A percentile compares a stretch with the other conserved stretches of the same genome.
These are phyloP conservation scores for Botrytis hyacinthi DNA, from an alignment of 2,329 filamentous ascomycete genomes.

Conservation along the genomic window DNA sequence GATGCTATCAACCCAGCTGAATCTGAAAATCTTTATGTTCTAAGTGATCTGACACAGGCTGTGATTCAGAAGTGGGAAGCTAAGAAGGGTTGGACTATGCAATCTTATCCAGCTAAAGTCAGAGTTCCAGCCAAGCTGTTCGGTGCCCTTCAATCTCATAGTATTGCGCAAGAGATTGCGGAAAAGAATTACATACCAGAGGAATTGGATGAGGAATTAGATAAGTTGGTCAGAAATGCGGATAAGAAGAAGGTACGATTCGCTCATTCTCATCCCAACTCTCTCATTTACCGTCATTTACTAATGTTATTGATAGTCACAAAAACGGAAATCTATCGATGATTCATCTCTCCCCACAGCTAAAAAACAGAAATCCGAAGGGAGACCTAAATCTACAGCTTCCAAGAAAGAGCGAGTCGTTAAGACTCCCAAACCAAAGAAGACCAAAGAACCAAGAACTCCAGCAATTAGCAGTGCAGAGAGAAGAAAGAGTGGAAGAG, in stretches of 20 bases:
- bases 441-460: slow-evolving; percentile 26
- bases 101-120: slow-evolving; percentile 78
- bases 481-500: slow-evolving; percentile 41
- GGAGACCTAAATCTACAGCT: slow-evolving; percentile 25
- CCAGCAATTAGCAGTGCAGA: slow-evolving; percentile 31
- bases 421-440: slow-evolving; percentile 36
- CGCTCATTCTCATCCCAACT: slow-evolving; percentile 20
- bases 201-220: slow-evolving; percentile 66
- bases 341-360: slow-evolving; percentile 28
- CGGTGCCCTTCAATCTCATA: slow-evolving; percentile 69
- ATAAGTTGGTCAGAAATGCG: slow-evolving; percentile 62
- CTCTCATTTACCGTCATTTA: background rate
- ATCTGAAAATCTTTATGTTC: slow-evolving; percentile 75
- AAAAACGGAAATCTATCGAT: slow-evolving; percentile 36
- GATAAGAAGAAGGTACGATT: slow-evolving; percentile 57
- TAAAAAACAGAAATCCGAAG: slow-evolving; percentile 32
- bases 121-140: slow-evolving; percentile 80
- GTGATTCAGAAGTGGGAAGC: slow-evolving; percentile 85
- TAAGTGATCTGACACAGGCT: slow-evolving; percentile 83
- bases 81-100: slow-evolving; percentile 78
- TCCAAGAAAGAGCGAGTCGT: slow-evolving; percentile 35
- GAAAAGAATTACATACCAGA: slow-evolving; percentile 80
- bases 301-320: slow-evolving; percentile 25
- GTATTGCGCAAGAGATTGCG: slow-evolving; percentile 78
- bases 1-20: slow-evolving; percentile 70